phyloP scores from a whole-genome alignment of 768 basidiomycete genomes.

The Panellus pusillus region DNA sequence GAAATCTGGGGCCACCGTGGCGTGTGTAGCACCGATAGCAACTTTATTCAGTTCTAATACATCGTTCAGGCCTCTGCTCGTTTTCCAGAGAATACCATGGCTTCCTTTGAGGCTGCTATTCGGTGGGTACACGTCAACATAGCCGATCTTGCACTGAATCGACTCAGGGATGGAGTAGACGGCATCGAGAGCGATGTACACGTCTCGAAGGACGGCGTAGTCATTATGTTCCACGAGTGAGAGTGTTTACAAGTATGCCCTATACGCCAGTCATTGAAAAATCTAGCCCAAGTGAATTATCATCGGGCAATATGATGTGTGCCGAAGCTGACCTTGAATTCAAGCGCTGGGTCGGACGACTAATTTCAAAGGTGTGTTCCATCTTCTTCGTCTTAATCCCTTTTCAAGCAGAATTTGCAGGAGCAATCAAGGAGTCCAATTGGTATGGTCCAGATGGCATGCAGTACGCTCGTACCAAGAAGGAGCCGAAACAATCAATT shows the following conservation, averaged over 20 bases:
- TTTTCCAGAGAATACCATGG: slow-evolving; percentile 72
- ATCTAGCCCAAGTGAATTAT: slow-evolving; percentile 40
- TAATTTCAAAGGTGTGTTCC: slow-evolving; percentile 38
- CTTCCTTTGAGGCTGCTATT: slow-evolving; percentile 71
- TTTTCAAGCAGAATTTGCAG: slow-evolving; percentile 26
- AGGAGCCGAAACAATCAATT: slow-evolving; percentile 62
- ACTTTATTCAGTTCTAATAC: not conserved
- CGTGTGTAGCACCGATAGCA: slow-evolving; percentile 15
- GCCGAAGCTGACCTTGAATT: slow-evolving; percentile 17
- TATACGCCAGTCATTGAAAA: no score
- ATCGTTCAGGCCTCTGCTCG: slow-evolving; percentile 55
- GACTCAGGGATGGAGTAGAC: slow-evolving; percentile 14
- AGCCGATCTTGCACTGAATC: not conserved
- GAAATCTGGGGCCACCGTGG: slow-evolving; percentile 48
- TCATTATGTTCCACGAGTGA: slow-evolving; percentile 72
- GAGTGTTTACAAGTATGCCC: no score
- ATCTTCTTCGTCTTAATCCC: not conserved
- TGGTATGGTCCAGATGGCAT: slow-evolving; percentile 48
- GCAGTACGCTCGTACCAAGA: slow-evolving; percentile 59
- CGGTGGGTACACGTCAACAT: slow-evolving; percentile 18
- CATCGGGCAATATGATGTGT: slow-evolving; percentile 14
- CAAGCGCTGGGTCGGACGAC: slow-evolving; percentile 61
- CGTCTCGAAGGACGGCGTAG: slow-evolving; percentile 60
- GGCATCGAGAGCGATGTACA: slow-evolving; percentile 54
- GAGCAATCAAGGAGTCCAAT: slow-evolving; percentile 47